Evolutionary conservation across 768 basidiomycete species (phyloP).

Genomic region (Hericium coralloides): DNA sequence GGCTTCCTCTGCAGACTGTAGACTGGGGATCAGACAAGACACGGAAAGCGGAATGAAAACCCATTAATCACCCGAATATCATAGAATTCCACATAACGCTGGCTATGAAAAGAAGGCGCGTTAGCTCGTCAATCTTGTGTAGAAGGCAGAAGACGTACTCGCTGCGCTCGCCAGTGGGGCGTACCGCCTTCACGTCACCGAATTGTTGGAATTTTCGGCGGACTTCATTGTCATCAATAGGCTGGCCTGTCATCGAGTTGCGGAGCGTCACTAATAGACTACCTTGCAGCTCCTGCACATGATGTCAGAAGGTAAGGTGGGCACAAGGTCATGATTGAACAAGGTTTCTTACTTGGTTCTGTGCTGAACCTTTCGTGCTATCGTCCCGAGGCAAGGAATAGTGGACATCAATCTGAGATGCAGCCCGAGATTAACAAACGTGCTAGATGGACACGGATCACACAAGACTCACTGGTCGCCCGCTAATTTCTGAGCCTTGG

Average conservation of each 20-base stretch:
- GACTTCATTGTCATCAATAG: constrained; percentile 80
- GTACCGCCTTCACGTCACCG: constrained; percentile 83
- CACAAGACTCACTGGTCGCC: constrained; percentile 67
- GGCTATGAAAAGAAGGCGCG: constrained; percentile 33
- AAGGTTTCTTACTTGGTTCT: constrained; percentile 58
- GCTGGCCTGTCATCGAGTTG: constrained; percentile 56
- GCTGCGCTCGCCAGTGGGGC: constrained; percentile 49
- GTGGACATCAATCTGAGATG: constrained; percentile 88
- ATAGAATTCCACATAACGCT: constrained; percentile 89
- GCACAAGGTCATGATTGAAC: background rate
- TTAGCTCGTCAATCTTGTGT: background rate
- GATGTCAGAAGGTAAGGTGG: background rate
- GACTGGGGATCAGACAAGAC: constrained; percentile 5
- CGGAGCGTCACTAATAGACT: constrained; percentile 72
- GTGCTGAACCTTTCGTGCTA: constrained; percentile 55
- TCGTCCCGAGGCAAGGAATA: constrained; percentile 93
- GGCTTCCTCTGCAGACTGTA: constrained; percentile 68
- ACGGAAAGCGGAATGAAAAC: background rate
- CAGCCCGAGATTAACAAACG: constrained; percentile 6
- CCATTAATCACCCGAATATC: constrained; percentile 62
- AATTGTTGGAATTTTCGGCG: constrained; percentile 80
- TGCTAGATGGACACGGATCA: background rate
- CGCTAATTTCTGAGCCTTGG: constrained; percentile 83
- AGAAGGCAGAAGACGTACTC: constrained; percentile 35
- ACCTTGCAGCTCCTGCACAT: constrained; percentile 64